phyloP scores from a whole-genome alignment of 176 grass and related monocot genomes.

The Hyparrhenia diplandra region DNA sequence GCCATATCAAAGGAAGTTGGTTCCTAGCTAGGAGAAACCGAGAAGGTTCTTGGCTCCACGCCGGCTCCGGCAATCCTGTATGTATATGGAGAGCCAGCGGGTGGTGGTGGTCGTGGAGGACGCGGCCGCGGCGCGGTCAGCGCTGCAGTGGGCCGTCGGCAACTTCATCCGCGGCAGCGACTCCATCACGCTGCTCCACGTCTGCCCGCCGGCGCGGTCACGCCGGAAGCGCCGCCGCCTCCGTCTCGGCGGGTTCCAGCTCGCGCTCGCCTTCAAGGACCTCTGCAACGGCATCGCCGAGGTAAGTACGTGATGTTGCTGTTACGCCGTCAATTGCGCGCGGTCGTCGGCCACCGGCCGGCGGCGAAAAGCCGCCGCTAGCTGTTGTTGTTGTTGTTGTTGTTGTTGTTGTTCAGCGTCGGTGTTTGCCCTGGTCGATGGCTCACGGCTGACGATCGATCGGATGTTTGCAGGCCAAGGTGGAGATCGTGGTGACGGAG shows the following conservation, averaged over 20 bases:
- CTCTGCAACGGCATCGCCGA: conserved; percentile 95
- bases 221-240: conserved; percentile 43
- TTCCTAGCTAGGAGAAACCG: not conserved
- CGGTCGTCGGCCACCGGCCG: not conserved
- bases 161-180: conserved; percentile 87
- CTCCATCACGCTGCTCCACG: conserved; percentile 85
- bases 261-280: conserved; percentile 91
- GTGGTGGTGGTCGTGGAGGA: conserved; percentile 95
- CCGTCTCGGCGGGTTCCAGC: conserved; percentile 70
- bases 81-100: conserved; percentile 71
- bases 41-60: not conserved
- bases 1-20: not conserved
- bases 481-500: conserved; percentile 93
- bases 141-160: conserved; percentile 78
- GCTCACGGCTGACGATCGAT: not conserved
- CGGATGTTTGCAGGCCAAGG: conserved; percentile 43
- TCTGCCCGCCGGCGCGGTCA: conserved; percentile 63
- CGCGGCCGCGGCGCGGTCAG: conserved; percentile 45
- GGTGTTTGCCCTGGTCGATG: not conserved
- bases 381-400: too few species aligned
- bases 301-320: conserved; percentile 37
- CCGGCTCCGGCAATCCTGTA: not conserved
- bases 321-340: not conserved
- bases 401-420: not conserved
- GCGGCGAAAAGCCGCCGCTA: not conserved